A percentile compares a stretch with the other conserved stretches of the same genome.
Evolutionary conservation across 2,329 filamentous ascomycete genomes (phyloP).

Genomic region (Epichloe brachyelytri): DNA sequence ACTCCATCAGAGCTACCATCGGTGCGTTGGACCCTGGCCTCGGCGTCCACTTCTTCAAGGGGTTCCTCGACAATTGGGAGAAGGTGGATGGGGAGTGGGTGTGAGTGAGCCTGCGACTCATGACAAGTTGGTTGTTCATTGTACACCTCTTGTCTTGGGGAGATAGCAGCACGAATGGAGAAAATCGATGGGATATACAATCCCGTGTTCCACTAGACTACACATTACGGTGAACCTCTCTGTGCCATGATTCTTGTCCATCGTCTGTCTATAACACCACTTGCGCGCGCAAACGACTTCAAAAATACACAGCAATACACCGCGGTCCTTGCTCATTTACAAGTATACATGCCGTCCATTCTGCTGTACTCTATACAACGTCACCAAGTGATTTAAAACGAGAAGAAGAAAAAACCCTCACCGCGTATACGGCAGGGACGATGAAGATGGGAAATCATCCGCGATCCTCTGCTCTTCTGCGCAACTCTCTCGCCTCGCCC

Average conservation of each 20-base stretch:
- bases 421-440: too few relatives aligned
- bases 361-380: too few relatives aligned
- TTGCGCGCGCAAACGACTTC: too few relatives aligned
- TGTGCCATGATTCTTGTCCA: background rate
- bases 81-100: conserved; percentile 70
- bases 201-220: background rate
- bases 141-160: background rate
- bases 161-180: background rate
- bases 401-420: too few relatives aligned
- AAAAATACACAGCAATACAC: background rate
- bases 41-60: conserved; percentile 79
- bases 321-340: background rate
- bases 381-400: too few relatives aligned
- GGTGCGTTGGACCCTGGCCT: conserved; percentile 76
- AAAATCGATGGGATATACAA: too few relatives aligned
- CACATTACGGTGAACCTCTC: background rate
- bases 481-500: background rate
- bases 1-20: conserved; percentile 79
- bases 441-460: background rate
- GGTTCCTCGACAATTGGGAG: conserved; percentile 79
- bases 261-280: background rate
- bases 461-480: conserved; percentile 8
- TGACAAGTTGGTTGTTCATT: background rate
- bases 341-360: too few relatives aligned
- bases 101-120: conserved; percentile 3